These are phyloP conservation scores for Fusarium sororula DNA, from an alignment of 2,329 filamentous ascomycete genomes.

Conservation along the genomic window DNA sequence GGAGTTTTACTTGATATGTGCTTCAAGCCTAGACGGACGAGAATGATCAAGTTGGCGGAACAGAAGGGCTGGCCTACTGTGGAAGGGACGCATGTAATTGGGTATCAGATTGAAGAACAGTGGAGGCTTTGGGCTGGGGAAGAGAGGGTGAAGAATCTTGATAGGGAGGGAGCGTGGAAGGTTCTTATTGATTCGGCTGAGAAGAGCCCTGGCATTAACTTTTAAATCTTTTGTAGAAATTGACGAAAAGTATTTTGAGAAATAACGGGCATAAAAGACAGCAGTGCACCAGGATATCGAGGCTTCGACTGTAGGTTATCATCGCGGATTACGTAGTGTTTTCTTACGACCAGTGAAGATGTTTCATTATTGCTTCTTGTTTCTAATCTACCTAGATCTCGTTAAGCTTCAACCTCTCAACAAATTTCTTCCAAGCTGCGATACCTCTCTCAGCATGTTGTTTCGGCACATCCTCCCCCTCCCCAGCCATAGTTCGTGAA, in stretches of 20 bases:
- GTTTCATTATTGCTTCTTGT: background rate
- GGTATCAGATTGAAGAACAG: constrained; percentile 7
- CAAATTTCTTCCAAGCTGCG: background rate
- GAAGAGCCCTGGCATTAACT: background rate
- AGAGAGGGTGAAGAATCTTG: background rate
- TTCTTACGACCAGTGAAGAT: no score
- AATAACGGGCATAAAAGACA: no score
- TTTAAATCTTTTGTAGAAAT: background rate
- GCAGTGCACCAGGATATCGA: no score
- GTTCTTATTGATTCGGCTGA: constrained; percentile 2
- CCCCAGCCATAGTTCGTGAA: constrained; percentile 6
- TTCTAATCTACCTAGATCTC: background rate
- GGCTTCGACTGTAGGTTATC: no score
- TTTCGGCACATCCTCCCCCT: background rate
- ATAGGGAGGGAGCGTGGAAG: constrained; percentile 2
- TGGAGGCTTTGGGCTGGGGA: constrained; percentile 3
- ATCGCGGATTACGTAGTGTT: no score
- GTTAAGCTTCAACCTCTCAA: background rate
- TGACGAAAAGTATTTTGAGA: no score
- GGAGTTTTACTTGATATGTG: constrained; percentile 12
- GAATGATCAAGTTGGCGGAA: constrained; percentile 8
- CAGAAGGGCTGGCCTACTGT: background rate
- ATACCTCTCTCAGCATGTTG: background rate
- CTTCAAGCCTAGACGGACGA: constrained; percentile 3
- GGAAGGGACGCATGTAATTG: constrained; percentile 4